Conservation (phyloP, 768 basidiomycete species). For the Tulasnella sp. region DNA sequence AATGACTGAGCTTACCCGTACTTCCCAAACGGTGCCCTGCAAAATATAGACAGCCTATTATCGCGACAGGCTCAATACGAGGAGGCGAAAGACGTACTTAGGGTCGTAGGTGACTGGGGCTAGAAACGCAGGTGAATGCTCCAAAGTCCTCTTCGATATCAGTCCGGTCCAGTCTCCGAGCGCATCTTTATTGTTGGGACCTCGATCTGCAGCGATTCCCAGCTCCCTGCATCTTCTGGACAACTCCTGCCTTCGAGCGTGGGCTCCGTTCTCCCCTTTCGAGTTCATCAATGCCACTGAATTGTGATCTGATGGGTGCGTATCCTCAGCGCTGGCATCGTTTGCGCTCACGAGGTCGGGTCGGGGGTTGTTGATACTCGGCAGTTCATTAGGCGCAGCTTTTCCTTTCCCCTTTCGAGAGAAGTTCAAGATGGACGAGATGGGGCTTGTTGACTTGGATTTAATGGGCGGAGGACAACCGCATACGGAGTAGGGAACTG, state of each 20-base stretch:
- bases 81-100: no score
- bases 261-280: neutral
- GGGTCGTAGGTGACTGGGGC: no score
- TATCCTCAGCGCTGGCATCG: constrained; percentile 18
- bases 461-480: constrained; percentile 39
- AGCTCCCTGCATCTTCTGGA: neutral
- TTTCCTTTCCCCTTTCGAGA: constrained; percentile 12
- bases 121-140: no score
- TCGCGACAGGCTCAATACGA: no score
- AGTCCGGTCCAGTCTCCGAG: no score
- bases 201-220: no score
- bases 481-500: constrained; percentile 45
- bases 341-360: constrained; percentile 16
- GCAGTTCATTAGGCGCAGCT: neutral
- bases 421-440: neutral
- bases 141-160: no score
- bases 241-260: neutral
- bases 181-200: no score
- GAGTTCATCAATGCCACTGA: constrained; percentile 13
- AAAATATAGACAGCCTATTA: no score
- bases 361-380: constrained; percentile 15
- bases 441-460: neutral
- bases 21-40: no score
- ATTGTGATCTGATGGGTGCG: constrained; percentile 20
- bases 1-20: no score